Percentiles rank a stretch among this genome's conserved stretches.
Evolutionary conservation across 805 yeast genomes (phyloP).

Genomic region (Candida parachauliodes): DNA sequence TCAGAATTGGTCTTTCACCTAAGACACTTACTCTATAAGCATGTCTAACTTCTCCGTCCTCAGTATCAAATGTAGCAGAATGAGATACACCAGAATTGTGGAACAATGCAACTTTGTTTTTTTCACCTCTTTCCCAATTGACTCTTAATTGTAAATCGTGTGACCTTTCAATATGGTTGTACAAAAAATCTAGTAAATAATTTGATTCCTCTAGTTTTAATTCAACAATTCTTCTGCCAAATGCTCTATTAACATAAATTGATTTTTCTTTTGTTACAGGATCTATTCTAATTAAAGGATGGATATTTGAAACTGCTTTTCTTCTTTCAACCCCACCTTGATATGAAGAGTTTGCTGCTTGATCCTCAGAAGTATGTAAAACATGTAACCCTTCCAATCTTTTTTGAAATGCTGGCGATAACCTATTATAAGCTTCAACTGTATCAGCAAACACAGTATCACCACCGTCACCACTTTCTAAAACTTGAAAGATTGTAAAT

Average conservation of each 20-base stretch:
- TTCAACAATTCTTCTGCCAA: conserved; percentile 66
- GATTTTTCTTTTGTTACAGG: conserved; percentile 67
- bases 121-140: conserved; percentile 52
- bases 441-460: conserved; percentile 77
- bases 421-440: conserved; percentile 65
- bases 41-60: conserved; percentile 62
- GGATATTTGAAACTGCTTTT: conserved; percentile 56
- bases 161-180: conserved; percentile 47
- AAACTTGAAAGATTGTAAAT: conserved; percentile 59
- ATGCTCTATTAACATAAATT: conserved; percentile 55
- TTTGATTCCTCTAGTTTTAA: conserved; percentile 71
- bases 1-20: conserved; percentile 65
- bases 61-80: conserved; percentile 71
- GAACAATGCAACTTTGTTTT: conserved; percentile 67
- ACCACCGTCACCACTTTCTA: conserved; percentile 65
- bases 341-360: conserved; percentile 53
- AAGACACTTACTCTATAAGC: conserved; percentile 71
- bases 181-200: conserved; percentile 53
- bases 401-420: conserved; percentile 62
- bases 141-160: conserved; percentile 69
- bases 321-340: conserved; percentile 67
- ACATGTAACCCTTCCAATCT: conserved; percentile 61
- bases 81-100: conserved; percentile 73
- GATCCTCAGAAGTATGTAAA: conserved; percentile 67
- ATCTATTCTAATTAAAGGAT: conserved; percentile 69